A percentile compares a stretch with the other conserved stretches of the same genome.
Evolutionary conservation across 768 basidiomycete genomes (phyloP).

Genomic region (Leucocoprinus sp.): DNA sequence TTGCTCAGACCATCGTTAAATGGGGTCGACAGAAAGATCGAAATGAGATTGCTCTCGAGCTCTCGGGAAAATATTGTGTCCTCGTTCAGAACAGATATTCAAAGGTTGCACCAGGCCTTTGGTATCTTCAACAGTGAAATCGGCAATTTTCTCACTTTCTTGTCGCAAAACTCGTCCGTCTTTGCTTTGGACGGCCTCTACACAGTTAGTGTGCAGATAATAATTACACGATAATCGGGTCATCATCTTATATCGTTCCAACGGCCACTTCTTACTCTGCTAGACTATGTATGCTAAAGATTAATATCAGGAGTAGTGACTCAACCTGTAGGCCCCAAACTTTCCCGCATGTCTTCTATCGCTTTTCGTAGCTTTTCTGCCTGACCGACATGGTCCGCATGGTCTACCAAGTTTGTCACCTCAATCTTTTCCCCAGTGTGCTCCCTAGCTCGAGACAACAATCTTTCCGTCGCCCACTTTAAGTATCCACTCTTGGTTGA

Average conservation of each 20-base stretch:
- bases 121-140: not conserved
- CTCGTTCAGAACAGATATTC: slow-evolving; percentile 86
- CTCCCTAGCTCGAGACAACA: not conserved
- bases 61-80: slow-evolving; percentile 72
- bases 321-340: not conserved
- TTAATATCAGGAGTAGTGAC: too few species aligned
- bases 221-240: too few species aligned
- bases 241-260: too few species aligned
- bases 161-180: slow-evolving; percentile 68
- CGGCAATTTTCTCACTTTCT: slow-evolving; percentile 56
- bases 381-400: slow-evolving; percentile 1
- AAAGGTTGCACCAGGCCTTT: slow-evolving; percentile 43
- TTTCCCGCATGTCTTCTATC: slow-evolving; percentile 3
- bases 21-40: slow-evolving; percentile 70
- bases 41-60: slow-evolving; percentile 73
- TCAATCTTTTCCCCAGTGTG: not conserved
- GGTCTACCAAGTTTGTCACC: not conserved
- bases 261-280: too few species aligned
- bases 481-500: slow-evolving; percentile 11
- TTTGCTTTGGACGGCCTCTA: too few species aligned
- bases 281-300: too few species aligned
- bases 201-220: too few species aligned
- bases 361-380: slow-evolving; percentile 7
- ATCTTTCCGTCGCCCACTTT: slow-evolving; percentile 6
- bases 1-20: slow-evolving; percentile 75